Conservation (phyloP, 2,329 filamentous ascomycete genomes). For the Tolypocladium album region DNA sequence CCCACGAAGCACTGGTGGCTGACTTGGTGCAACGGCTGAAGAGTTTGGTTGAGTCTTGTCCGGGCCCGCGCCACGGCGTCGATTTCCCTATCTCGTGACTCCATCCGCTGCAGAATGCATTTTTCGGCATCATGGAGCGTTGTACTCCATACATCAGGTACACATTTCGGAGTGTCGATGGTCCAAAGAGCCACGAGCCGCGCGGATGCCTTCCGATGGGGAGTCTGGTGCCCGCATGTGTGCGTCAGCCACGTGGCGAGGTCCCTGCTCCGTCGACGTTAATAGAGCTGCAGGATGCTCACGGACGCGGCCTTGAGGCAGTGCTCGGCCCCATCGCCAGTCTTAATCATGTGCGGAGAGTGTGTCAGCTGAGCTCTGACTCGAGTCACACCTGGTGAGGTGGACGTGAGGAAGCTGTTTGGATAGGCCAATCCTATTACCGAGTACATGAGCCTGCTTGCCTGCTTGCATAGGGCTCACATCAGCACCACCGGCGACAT, state of each 20-base stretch:
- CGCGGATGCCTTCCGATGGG: neutral
- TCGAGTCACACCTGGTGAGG: neutral
- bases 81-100: neutral
- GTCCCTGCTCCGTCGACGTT: conserved; percentile 1
- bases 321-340: neutral
- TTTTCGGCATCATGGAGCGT: neutral
- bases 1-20: neutral
- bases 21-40: neutral
- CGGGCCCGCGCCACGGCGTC: neutral
- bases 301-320: neutral
- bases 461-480: neutral
- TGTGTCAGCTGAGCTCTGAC: neutral
- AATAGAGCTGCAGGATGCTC: neutral
- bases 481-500: neutral
- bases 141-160: neutral
- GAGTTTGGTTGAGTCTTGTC: neutral
- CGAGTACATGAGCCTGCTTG: neutral
- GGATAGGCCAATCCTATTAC: neutral
- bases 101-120: neutral
- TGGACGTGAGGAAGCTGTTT: neutral
- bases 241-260: conserved; percentile 3
- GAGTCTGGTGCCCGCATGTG: neutral
- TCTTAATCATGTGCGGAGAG: neutral
- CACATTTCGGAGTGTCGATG: neutral
- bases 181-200: neutral